phyloP scores from a whole-genome alignment of 116 monocot genomes.

The Zostera marina region DNA sequence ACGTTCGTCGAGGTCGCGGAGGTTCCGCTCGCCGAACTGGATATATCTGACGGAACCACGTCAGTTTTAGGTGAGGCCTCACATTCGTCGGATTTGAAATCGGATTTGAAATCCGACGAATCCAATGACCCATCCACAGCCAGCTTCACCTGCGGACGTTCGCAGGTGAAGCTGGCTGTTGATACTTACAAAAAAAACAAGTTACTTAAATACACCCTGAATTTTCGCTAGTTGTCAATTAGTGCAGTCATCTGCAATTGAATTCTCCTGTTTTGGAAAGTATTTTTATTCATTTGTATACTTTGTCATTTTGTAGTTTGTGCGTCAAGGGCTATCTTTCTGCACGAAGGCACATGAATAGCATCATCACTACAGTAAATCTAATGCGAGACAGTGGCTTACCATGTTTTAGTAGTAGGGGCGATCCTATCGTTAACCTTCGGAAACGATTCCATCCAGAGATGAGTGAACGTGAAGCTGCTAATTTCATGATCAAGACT shows the following conservation, averaged over 20 bases:
- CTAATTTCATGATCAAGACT: constrained; percentile 83
- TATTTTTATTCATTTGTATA: constrained; percentile 2
- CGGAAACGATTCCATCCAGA: constrained; percentile 89
- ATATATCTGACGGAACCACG: no score
- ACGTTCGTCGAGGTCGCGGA: no score
- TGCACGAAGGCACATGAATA: constrained; percentile 72
- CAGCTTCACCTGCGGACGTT: no score
- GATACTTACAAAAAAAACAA: no score
- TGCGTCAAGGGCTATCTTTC: constrained; percentile 95
- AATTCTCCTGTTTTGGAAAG: background rate
- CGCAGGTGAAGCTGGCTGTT: no score
- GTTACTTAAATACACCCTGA: no score
- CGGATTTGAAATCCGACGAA: no score
- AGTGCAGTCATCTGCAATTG: background rate
- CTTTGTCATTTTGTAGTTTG: constrained; percentile 30
- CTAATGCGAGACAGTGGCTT: constrained; percentile 91
- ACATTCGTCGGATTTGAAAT: no score
- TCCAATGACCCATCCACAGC: no score
- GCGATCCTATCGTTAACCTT: constrained; percentile 81
- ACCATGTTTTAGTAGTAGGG: constrained; percentile 94
- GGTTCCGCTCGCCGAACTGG: no score
- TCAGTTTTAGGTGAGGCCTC: no score
- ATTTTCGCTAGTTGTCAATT: background rate
- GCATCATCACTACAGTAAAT: constrained; percentile 67
- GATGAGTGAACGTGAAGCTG: constrained; percentile 94